Percentiles rank a stretch among this genome's conserved stretches.
Evolutionary conservation across 441 rosid genomes (phyloP).

Genomic region (Pelargonium fulgidum): DNA sequence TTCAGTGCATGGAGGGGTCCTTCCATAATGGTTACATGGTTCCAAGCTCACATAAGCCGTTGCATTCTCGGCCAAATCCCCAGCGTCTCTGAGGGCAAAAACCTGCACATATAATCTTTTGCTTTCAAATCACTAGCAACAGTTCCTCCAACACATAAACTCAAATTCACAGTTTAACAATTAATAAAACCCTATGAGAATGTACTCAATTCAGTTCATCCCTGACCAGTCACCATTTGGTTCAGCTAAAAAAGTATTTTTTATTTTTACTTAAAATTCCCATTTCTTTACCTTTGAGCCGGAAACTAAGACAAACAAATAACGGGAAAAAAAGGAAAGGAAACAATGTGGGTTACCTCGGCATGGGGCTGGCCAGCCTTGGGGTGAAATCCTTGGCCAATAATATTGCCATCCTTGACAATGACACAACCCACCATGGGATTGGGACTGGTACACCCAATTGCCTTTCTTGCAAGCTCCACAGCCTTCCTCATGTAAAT

Average conservation of each 20-base stretch:
- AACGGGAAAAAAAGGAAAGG: neutral
- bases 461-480: conserved; percentile 68
- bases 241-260: neutral
- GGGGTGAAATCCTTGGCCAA: conserved; percentile 93
- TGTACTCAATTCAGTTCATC: neutral
- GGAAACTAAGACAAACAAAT: neutral
- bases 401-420: conserved; percentile 72
- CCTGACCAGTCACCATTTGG: neutral
- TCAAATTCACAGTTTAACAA: neutral
- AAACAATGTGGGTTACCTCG: conserved; percentile 47
- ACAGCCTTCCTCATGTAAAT: conserved; percentile 70
- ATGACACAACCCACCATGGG: conserved; percentile 94
- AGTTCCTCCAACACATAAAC: conserved; percentile 6
- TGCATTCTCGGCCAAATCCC: conserved; percentile 69
- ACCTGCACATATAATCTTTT: conserved; percentile 39
- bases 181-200: neutral
- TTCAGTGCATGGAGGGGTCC: conserved; percentile 84
- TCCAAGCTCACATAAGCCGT: conserved; percentile 91
- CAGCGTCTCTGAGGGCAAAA: conserved; percentile 77
- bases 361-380: conserved; percentile 98
- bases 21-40: conserved; percentile 87
- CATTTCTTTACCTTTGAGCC: neutral
- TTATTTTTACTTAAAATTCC: neutral
- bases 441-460: conserved; percentile 81
- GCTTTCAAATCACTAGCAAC: conserved; percentile 11